Percentiles rank a stretch among this genome's conserved stretches.
These are phyloP conservation scores for Phialocephala subalpina DNA, from an alignment of 2,329 filamentous ascomycete genomes.

Conservation along the genomic window DNA sequence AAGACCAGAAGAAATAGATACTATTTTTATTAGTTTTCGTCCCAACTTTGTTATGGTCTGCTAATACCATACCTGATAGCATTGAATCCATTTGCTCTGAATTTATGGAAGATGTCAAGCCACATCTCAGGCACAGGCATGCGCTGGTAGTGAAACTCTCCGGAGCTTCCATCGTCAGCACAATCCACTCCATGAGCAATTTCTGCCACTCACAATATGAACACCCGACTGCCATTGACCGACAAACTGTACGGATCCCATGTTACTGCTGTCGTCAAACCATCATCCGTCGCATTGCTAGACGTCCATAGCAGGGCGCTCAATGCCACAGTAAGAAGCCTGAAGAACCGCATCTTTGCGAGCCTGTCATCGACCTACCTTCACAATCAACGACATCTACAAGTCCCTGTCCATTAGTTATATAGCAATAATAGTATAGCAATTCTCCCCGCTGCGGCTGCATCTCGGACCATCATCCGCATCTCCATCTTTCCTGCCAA, in stretches of 20 bases:
- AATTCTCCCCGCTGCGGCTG: background rate
- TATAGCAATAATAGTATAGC: constrained; percentile 12
- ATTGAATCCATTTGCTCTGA: constrained; percentile 61
- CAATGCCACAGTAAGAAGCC: constrained; percentile 35
- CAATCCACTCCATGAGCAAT: background rate
- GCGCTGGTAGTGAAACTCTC: constrained; percentile 61
- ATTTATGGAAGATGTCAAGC: constrained; percentile 61
- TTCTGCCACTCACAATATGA: constrained; percentile 48
- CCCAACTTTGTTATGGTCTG: background rate
- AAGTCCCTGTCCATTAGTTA: constrained; percentile 16
- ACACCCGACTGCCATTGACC: constrained; percentile 56
- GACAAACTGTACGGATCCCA: constrained; percentile 61
- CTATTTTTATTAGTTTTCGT: constrained; percentile 31
- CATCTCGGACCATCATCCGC: constrained; percentile 2
- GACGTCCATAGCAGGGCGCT: constrained; percentile 35
- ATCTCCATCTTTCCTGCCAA: background rate
- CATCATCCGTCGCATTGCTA: constrained; percentile 48
- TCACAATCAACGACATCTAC: background rate
- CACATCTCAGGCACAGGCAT: constrained; percentile 62
- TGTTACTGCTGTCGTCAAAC: constrained; percentile 52
- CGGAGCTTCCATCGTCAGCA: constrained; percentile 32
- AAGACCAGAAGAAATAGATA: constrained; percentile 60
- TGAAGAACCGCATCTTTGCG: constrained; percentile 33
- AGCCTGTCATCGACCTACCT: background rate
- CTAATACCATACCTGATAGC: constrained; percentile 49